Base-by-base conservation (phyloP, 75 land plant species). In the Selaginella moellendorffii region DNA sequence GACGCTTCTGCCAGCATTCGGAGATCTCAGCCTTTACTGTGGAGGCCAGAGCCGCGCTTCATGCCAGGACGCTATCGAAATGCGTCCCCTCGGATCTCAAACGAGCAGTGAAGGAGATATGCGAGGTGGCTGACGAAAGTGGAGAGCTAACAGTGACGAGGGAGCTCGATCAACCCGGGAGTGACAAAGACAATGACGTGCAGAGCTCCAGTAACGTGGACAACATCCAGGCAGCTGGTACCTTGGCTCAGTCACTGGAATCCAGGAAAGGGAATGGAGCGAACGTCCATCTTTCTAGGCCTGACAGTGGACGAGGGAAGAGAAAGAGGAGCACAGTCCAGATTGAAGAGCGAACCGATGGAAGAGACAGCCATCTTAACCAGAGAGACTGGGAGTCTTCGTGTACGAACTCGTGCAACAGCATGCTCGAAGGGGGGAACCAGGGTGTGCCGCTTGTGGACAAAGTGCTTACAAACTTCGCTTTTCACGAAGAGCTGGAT, bases 51-150 rank as follows among this genome's bases (percentile, higher is more conserved):
- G 72, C 54, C 20, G 80, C 74, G 63, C 63, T 86, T 31, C 24
- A n/a, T 30, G 80, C 82, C 62, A 77, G 72, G 25, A 67, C 78
- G 53, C 80, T 74, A 66, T 82, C 79, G 29, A 95, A 84, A 67
- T 64, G 69, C 51, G 69, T 73, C n/a, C 69, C 76, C 46, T 21
- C 53, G 19, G 72, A 69, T 59, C 85, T 85, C 66, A 71, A 76
- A 22, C 63, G 63, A 27, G 99, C 99, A 46, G 85, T 95, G 63
- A 73, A 75, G 30, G 86, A 95, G 69, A 95, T 95, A 1, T 84
- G 90, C 75, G 79, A 65, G 28, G 81, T 76, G 12, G 81, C 46
- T 36, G 46, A 36, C 14, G n/a, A n/a, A n/a, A n/a, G 46, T 14
- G 46, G 46, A 36, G 46, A 36, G n/a, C 14, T 36, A 36, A 14